Conservation (phyloP, 2,329 filamentous ascomycete species). For the Fusarium albidum region DNA sequence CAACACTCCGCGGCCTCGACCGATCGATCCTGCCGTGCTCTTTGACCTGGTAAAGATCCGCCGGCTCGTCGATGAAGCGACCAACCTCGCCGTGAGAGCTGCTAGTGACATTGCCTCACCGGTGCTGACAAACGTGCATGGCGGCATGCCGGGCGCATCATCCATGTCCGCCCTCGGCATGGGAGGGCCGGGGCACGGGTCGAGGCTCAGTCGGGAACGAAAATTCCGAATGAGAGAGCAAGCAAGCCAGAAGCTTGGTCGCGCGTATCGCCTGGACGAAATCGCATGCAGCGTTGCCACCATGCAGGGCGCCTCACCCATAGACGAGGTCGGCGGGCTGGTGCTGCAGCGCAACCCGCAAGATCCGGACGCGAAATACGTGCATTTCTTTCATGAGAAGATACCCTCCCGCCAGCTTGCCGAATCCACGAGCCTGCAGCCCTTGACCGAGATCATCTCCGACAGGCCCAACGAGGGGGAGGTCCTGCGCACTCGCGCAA, state of each 20-base stretch:
- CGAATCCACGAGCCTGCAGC: conserved; percentile 72
- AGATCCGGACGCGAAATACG: conserved; percentile 80
- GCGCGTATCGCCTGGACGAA: conserved; percentile 83
- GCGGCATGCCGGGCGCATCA: conserved; percentile 41
- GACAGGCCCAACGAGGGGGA: conserved; percentile 70
- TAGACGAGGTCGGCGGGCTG: conserved; percentile 78
- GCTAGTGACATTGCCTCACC: conserved; percentile 76
- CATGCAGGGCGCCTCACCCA: conserved; percentile 80
- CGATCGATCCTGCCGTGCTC: conserved; percentile 81
- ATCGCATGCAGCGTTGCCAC: conserved; percentile 83
- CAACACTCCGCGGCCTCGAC: conserved; percentile 76
- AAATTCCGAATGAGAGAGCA: conserved; percentile 83
- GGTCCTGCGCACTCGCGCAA: conserved; percentile 75
- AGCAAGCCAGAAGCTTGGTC: conserved; percentile 78
- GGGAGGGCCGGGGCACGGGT: conserved; percentile 62
- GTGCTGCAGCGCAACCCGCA: conserved; percentile 75
- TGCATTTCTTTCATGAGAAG: conserved; percentile 94
- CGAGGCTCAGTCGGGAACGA: conserved; percentile 77
- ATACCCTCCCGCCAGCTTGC: conserved; percentile 79
- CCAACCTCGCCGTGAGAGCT: conserved; percentile 78
- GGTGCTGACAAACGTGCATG: conserved; percentile 64
- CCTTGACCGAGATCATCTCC: conserved; percentile 73
- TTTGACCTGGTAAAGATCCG: conserved; percentile 87
- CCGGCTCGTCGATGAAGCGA: conserved; percentile 80
- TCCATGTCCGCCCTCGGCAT: conserved; percentile 32